These are phyloP conservation scores for Rosellinia necatrix DNA, from an alignment of 2,329 filamentous ascomycete genomes.

Conservation along the genomic window DNA sequence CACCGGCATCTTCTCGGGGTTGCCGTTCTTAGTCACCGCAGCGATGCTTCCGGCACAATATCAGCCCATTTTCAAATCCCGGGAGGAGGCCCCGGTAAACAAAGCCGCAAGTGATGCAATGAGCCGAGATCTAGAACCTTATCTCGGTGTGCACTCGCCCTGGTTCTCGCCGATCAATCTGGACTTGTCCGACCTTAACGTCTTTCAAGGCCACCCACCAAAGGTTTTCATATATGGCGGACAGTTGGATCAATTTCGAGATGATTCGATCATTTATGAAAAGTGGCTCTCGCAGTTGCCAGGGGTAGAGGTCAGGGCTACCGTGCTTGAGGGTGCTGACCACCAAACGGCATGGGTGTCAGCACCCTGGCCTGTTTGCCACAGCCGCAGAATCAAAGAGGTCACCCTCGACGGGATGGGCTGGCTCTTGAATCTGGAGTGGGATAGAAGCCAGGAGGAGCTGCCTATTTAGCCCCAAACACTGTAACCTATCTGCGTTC, in stretches of 20 bases:
- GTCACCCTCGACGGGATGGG: background rate
- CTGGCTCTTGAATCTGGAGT: slow-evolving; percentile 6
- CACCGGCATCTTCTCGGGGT: slow-evolving; percentile 4
- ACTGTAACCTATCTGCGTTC: background rate
- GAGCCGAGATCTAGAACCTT: background rate
- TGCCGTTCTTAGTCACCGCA: background rate
- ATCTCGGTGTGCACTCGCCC: slow-evolving; percentile 1
- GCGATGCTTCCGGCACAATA: slow-evolving; percentile 1
- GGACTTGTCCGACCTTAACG: background rate
- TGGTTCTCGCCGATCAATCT: slow-evolving; percentile 11
- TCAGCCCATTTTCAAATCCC: background rate
- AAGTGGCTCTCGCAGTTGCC: slow-evolving; percentile 5
- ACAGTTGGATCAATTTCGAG: background rate
- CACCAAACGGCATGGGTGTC: background rate
- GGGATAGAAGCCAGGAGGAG: background rate
- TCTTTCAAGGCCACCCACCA: background rate
- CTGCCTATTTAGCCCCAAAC: background rate
- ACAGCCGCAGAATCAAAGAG: background rate
- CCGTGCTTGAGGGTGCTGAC: background rate
- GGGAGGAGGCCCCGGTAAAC: background rate
- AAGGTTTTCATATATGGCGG: slow-evolving; percentile 7
- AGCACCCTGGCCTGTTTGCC: background rate
- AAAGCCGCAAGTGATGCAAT: background rate
- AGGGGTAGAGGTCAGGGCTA: slow-evolving; percentile 3
- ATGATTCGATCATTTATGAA: background rate